Conservation (phyloP, 768 basidiomycete species). For the Piloderma croceum region DNA sequence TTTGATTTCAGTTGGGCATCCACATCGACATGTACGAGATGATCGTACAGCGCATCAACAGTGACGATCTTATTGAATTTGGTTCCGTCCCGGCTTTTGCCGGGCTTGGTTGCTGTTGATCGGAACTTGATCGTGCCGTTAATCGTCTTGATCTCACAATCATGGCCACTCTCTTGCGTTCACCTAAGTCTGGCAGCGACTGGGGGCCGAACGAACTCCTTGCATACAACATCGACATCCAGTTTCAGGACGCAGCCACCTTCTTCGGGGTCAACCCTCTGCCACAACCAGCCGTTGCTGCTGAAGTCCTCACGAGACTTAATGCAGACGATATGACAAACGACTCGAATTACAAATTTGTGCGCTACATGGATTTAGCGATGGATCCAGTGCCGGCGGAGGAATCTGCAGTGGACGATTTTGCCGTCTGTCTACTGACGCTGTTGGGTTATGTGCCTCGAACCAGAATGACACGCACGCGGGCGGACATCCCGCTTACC, state of each 20-base stretch:
- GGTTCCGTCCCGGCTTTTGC: too few relatives aligned
- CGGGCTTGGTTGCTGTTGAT: too few relatives aligned
- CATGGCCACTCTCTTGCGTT: conserved; percentile 5
- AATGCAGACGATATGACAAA: conserved; percentile 3
- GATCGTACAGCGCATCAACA: too few relatives aligned
- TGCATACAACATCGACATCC: conserved; percentile 83
- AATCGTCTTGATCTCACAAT: too few relatives aligned
- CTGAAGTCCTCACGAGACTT: conserved; percentile 5
- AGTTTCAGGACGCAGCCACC: conserved; percentile 4
- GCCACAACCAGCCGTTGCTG: conserved; percentile 2
- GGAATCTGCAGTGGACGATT: conserved; percentile 12
- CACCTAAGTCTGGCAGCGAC: conserved; percentile 5
- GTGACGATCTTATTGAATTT: too few relatives aligned
- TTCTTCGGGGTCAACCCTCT: conserved; percentile 8
- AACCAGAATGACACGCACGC: background rate
- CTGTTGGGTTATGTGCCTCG: conserved; percentile 8
- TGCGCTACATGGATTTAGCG: conserved; percentile 11
- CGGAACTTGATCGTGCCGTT: too few relatives aligned
- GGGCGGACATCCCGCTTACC: conserved; percentile 8
- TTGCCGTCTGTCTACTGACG: conserved; percentile 10
- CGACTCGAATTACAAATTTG: conserved; percentile 4
- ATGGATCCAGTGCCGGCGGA: conserved; percentile 6
- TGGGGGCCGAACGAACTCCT: conserved; percentile 69
- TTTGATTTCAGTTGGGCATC: too few relatives aligned
- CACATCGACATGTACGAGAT: too few relatives aligned